Conservation (phyloP, 495 filamentous ascomycete species). For the Rhizodiscina lignyota region DNA sequence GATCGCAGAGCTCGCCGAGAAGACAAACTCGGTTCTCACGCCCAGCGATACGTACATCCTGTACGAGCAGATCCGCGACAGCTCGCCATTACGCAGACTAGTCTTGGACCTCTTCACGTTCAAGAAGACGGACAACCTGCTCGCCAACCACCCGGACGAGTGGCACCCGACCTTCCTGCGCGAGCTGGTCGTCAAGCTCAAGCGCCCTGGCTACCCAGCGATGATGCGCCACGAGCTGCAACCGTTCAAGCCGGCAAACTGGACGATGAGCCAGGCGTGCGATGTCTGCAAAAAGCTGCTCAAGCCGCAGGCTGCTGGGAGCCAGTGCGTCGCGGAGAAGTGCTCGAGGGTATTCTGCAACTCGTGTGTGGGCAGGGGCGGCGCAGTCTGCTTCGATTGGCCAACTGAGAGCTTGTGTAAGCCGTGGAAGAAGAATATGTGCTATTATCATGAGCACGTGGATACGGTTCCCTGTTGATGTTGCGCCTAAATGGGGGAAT, state of each 20-base stretch:
- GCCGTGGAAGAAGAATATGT: constrained; percentile 22
- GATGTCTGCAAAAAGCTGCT: constrained; percentile 17
- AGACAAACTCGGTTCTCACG: constrained; percentile 28
- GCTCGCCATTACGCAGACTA: constrained; percentile 17
- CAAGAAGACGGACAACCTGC: constrained; percentile 30
- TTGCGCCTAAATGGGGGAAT: too few relatives aligned
- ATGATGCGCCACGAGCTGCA: constrained; percentile 15
- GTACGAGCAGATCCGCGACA: constrained; percentile 17
- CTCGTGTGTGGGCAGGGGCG: constrained; percentile 13
- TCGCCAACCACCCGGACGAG: constrained; percentile 24
- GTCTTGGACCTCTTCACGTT: constrained; percentile 31
- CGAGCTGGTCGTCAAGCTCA: constrained; percentile 20
- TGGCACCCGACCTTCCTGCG: constrained; percentile 24
- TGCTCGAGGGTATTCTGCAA: constrained; percentile 19
- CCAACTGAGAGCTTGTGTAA: constrained; percentile 16
- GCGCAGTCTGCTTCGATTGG: constrained; percentile 8
- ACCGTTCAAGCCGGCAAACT: constrained; percentile 12
- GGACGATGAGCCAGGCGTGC: constrained; percentile 12
- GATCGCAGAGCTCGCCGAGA: constrained; percentile 23
- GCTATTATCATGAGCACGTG: constrained; percentile 23
- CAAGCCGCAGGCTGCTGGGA: constrained; percentile 10
- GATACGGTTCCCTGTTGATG: constrained; percentile 18
- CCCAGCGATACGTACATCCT: constrained; percentile 28
- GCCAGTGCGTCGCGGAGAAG: constrained; percentile 13
- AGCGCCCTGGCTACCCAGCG: constrained; percentile 15